Evolutionary conservation across 306 rosid genomes (phyloP), one percentile per base, ranked within the genome.

Genomic region (Quercus engelmannii): DNA sequence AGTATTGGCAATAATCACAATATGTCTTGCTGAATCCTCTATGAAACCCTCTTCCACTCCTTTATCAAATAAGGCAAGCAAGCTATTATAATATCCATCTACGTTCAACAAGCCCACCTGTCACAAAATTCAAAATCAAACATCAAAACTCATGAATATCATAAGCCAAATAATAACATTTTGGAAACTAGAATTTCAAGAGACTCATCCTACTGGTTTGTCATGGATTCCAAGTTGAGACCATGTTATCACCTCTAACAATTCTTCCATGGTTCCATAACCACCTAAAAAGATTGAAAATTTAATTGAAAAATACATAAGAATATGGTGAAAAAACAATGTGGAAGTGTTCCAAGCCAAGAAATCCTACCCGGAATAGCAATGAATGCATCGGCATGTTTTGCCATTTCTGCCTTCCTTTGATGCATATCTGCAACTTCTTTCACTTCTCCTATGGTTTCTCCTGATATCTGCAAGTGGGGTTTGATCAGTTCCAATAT

Each of bases 1-100:
- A 61, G 91, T 88, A 52, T 85, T 82, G 73, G 91, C 92, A 54
- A 84, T 82, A 35, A 90, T 86, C 84, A 90, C 85, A 79, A 90
- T 87, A 61, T 84, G 79, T 79, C 94, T 87, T 26, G 92, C 91
- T 26, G 92, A 83, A 51, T 72, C 76, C 74, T 85, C 81, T 83
- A 90, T 88, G 55, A 90, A 90, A 69, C 94, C 92, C 77, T 90
- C 94, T 82, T 87, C 90, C 55, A 88, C 94, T 80, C 92, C 94
- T 84, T 87, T 87, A 69, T 90, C 92, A 79, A 90, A 88, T 64
- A 90, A 87, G 79, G 80, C 83, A 69, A 90, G 80, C 82, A 90
- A 80, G 82, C 85, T 79, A 83, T 88, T 82, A 81, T 85, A 90
- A 81, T 90, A 90, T 43, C 94, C 94, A 19, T 90, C 87, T 58